These are phyloP conservation scores for Quercus gilva DNA, from an alignment of 306 rosid species.

Conservation along the genomic window DNA sequence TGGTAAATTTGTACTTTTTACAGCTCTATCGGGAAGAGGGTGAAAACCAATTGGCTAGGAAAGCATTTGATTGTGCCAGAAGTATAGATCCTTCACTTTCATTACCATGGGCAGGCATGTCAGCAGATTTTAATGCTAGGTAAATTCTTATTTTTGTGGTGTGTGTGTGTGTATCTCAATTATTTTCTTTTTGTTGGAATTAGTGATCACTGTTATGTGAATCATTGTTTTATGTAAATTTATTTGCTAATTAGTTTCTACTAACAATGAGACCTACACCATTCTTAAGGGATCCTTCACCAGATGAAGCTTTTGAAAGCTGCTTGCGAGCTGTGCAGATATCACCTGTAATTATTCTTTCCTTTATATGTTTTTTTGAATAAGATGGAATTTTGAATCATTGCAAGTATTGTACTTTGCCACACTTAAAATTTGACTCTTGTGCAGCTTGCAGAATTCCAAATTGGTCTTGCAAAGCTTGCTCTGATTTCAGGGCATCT, in stretches of 20 bases:
- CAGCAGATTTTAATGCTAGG: constrained; percentile 67
- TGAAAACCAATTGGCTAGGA: constrained; percentile 67
- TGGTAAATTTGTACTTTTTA: constrained; percentile 18
- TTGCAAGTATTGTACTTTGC: background rate
- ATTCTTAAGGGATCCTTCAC: constrained; percentile 46
- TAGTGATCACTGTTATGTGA: background rate
- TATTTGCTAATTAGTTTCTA: constrained; percentile 10
- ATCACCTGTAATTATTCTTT: constrained; percentile 65
- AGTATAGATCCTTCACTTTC: constrained; percentile 93
- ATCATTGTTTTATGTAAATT: background rate
- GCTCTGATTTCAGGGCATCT: constrained; percentile 78
- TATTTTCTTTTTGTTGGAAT: background rate
- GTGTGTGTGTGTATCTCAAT: background rate
- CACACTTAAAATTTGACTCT: constrained; percentile 7
- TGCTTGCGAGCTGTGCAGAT: constrained; percentile 84
- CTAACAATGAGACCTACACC: constrained; percentile 12
- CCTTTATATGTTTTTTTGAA: constrained; percentile 2
- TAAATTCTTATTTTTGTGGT: constrained; percentile 24
- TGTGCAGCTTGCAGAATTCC: constrained; percentile 87
- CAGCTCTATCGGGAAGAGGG: constrained; percentile 70
- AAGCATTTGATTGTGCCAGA: constrained; percentile 86
- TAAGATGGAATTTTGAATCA: background rate
- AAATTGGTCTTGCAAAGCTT: constrained; percentile 88
- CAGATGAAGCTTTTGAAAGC: constrained; percentile 88
- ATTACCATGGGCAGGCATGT: constrained; percentile 98